Conservation (phyloP, 768 basidiomycete genomes). For the Hericium alpestre region DNA sequence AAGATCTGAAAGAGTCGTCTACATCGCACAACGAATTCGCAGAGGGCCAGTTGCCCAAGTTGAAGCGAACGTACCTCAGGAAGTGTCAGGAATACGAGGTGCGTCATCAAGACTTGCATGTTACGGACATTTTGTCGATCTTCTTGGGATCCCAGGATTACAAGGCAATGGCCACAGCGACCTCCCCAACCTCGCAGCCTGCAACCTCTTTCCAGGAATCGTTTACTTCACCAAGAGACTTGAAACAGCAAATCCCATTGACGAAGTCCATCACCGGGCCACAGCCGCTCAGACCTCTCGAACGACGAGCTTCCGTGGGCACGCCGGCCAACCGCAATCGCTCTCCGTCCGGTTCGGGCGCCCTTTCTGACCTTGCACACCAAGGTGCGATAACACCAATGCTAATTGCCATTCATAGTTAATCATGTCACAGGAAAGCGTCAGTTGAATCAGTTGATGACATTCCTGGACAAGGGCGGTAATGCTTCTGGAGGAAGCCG, state of each 20-base stretch:
- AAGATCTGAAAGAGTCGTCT: conserved; percentile 77
- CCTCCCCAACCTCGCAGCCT: conserved; percentile 23
- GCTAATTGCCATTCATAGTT: neutral
- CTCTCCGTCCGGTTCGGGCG: conserved; percentile 71
- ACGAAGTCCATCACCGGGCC: conserved; percentile 52
- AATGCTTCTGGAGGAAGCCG: conserved; percentile 52
- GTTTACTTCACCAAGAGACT: conserved; percentile 27
- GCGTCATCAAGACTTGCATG: neutral
- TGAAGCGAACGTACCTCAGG: conserved; percentile 71
- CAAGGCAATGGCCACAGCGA: conserved; percentile 37
- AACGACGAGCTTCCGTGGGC: conserved; percentile 60
- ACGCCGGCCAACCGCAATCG: conserved; percentile 47
- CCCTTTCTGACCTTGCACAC: conserved; percentile 80
- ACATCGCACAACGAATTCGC: conserved; percentile 71
- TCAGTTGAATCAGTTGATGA: conserved; percentile 78
- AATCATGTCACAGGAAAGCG: conserved; percentile 50
- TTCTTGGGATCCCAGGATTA: conserved; percentile 41
- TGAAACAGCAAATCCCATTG: conserved; percentile 37
- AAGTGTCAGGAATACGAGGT: conserved; percentile 88
- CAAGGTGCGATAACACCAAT: conserved; percentile 40
- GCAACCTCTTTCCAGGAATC: conserved; percentile 17
- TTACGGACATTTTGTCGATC: neutral
- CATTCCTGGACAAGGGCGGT: conserved; percentile 71
- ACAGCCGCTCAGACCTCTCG: conserved; percentile 65
- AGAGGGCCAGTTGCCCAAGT: conserved; percentile 66